Conservation (phyloP, 441 rosid species). For the Adansonia rubrostipa region DNA sequence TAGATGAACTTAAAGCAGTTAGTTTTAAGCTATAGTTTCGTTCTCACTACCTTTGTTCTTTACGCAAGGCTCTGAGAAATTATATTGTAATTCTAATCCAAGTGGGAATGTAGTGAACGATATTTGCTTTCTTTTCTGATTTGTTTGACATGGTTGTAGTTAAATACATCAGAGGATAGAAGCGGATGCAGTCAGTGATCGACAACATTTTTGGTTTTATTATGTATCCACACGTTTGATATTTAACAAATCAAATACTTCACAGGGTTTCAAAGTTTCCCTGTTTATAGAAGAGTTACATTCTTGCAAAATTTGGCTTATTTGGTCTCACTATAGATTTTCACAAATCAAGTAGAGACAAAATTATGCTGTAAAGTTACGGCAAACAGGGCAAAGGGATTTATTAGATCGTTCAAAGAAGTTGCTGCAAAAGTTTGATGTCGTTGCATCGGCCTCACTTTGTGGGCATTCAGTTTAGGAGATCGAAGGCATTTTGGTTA, state of each 20-base stretch:
- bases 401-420: neutral
- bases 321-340: neutral
- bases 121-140: slow-evolving; percentile 15
- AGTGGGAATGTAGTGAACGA: slow-evolving; percentile 15
- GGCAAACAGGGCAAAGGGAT: neutral
- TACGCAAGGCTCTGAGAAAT: slow-evolving; percentile 23
- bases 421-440: neutral
- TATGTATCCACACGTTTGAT: neutral
- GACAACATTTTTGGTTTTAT: slow-evolving; percentile 7
- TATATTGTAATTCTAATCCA: slow-evolving; percentile 16
- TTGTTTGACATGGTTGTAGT: slow-evolving; percentile 15
- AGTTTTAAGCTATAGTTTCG: slow-evolving; percentile 12
- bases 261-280: neutral
- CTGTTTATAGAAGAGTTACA: neutral
- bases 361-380: neutral
- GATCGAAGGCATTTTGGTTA: neutral
- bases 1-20: neutral
- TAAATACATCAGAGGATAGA: slow-evolving; percentile 8
- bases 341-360: neutral
- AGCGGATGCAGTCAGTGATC: neutral
- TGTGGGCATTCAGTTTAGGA: neutral
- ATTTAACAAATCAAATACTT: neutral
- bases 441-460: neutral
- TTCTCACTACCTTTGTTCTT: slow-evolving; percentile 7
- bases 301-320: neutral